phyloP scores from a whole-genome alignment of 2,329 filamentous ascomycete genomes.

The Xylaria sp. region DNA sequence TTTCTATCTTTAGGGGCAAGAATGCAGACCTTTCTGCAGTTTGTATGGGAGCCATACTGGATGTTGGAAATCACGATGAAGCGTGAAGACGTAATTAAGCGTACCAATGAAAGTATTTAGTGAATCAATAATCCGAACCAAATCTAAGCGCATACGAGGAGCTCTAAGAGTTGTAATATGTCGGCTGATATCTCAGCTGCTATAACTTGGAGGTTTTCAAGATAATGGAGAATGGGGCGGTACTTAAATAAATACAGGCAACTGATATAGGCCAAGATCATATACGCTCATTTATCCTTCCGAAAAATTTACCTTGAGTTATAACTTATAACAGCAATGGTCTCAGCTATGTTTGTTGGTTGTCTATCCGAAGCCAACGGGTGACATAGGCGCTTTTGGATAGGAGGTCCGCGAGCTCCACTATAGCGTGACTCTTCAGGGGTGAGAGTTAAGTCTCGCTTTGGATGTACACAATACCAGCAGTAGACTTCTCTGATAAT shows the following conservation, averaged over 20 bases:
- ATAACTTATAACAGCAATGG: background rate
- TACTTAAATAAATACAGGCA: background rate
- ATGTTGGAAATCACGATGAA: background rate
- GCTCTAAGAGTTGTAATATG: background rate
- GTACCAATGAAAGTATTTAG: background rate
- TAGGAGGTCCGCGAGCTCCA: background rate
- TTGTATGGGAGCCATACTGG: conserved; percentile 11
- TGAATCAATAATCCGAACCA: background rate
- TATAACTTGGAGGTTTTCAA: background rate
- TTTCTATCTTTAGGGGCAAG: background rate
- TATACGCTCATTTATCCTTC: background rate
- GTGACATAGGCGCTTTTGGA: background rate
- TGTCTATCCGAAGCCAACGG: background rate
- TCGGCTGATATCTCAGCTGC: background rate
- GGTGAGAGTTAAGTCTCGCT: background rate
- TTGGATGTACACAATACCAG: background rate
- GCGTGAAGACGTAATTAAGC: background rate
- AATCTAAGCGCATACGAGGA: background rate
- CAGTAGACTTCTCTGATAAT: background rate
- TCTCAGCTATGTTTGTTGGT: background rate
- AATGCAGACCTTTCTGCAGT: background rate
- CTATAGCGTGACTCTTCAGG: background rate
- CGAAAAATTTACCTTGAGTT: background rate
- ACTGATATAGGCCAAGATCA: background rate
- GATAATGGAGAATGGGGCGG: background rate